Percentiles rank a stretch among this genome's conserved stretches.
Conservation (phyloP, 306 rosid species). For the Luffa acutangula region DNA sequence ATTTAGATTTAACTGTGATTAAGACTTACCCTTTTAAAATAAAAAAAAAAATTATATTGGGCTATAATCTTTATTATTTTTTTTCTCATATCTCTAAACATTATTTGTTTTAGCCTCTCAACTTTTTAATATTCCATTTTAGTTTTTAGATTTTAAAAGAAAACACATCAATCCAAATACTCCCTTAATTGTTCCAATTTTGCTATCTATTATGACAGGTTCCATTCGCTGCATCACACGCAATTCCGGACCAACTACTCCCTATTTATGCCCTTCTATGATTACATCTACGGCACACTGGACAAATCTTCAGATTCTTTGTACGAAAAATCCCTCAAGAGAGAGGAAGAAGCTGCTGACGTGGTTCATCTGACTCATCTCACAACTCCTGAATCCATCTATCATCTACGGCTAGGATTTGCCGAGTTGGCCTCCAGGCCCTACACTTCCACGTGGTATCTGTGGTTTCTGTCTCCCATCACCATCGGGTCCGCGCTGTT, state of each 20-base stretch:
- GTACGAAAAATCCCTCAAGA: conserved; percentile 10
- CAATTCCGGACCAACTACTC: conserved; percentile 37
- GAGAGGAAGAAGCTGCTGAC: conserved; percentile 20
- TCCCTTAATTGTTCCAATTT: too few relatives aligned
- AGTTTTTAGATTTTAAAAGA: too few relatives aligned
- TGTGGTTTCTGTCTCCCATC: conserved; percentile 25
- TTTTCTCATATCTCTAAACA: too few relatives aligned
- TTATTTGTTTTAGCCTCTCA: not conserved
- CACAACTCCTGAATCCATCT: conserved; percentile 25
- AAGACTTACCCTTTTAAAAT: not conserved
- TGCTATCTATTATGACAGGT: conserved; percentile 7
- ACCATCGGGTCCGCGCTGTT: conserved; percentile 20
- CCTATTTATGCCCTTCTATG: conserved; percentile 27
- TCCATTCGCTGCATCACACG: conserved; percentile 33
- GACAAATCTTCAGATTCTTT: conserved; percentile 17
- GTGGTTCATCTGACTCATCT: conserved; percentile 31
- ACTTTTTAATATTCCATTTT: too few relatives aligned
- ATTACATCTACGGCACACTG: conserved; percentile 22
- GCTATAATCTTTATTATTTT: not conserved
- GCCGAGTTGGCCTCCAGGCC: conserved; percentile 26
- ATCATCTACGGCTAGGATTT: conserved; percentile 23
- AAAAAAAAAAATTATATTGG: too few relatives aligned
- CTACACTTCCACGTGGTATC: conserved; percentile 18
- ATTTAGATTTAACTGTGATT: too few relatives aligned
- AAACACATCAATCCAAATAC: too few relatives aligned